Conservation (phyloP, 2,329 filamentous ascomycete genomes). For the Pseudogymnoascus destructans region DNA sequence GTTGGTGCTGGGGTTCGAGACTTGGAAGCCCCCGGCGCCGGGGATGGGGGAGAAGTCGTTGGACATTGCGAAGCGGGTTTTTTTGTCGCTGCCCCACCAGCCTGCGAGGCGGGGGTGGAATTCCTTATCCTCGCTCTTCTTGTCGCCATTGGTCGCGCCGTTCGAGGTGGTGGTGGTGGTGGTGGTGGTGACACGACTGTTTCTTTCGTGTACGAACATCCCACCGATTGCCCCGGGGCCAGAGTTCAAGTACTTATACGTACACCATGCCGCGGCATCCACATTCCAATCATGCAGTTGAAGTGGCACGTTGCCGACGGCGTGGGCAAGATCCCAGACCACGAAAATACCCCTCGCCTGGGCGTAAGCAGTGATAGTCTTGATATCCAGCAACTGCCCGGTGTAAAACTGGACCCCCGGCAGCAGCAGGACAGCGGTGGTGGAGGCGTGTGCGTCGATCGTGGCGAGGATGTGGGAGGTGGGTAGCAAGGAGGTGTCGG, state of each 20-base stretch:
- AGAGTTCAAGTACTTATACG: conserved; percentile 71
- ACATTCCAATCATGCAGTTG: conserved; percentile 65
- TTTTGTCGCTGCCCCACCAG: conserved; percentile 69
- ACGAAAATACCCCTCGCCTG: conserved; percentile 49
- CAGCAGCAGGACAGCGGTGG: conserved; percentile 57
- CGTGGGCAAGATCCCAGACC: conserved; percentile 72
- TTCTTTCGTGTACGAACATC: conserved; percentile 55
- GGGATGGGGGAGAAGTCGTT: conserved; percentile 57
- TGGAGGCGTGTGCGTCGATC: conserved; percentile 52
- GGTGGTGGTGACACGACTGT: conserved; percentile 16
- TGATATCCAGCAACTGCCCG: conserved; percentile 64
- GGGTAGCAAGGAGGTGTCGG: conserved; percentile 38
- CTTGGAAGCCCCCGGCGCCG: conserved; percentile 63
- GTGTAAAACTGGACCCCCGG: conserved; percentile 74
- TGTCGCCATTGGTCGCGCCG: too few relatives aligned
- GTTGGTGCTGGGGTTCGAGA: conserved; percentile 64
- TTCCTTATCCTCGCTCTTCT: conserved; percentile 18
- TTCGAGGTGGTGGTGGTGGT: conserved; percentile 13
- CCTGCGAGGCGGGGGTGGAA: conserved; percentile 50
- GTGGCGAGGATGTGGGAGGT: conserved; percentile 54
- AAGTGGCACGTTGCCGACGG: conserved; percentile 62
- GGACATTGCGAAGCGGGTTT: conserved; percentile 61
- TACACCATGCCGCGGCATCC: conserved; percentile 69
- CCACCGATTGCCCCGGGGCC: conserved; percentile 64
- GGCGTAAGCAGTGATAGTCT: conserved; percentile 57